Evolutionary conservation across 176 grass and related monocot genomes (phyloP).

Genomic region (Avena sativa): DNA sequence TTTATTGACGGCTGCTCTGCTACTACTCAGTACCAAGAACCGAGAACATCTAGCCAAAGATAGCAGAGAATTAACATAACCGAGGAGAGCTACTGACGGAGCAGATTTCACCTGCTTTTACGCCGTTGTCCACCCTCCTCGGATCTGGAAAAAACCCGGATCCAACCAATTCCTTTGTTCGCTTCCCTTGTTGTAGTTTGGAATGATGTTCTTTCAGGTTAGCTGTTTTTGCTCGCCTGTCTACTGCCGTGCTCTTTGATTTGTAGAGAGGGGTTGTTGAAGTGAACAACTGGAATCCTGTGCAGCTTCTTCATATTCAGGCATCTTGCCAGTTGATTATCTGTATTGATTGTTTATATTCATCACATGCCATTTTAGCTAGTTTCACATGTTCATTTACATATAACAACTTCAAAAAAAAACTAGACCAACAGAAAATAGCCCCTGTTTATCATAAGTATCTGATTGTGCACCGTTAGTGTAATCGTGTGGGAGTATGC

Average conservation of each 20-base stretch:
- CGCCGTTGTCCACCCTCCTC: neutral
- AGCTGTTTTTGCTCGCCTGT: neutral
- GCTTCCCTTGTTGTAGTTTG: neutral
- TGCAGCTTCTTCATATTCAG: neutral
- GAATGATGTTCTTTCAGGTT: neutral
- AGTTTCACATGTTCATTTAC: neutral
- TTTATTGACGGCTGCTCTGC: constrained; percentile 7
- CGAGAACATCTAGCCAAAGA: neutral
- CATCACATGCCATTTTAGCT: neutral
- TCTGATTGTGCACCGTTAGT: no score
- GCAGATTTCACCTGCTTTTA: neutral
- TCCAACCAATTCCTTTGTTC: constrained; percentile 16
- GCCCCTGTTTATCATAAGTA: no score
- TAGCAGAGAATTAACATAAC: constrained; percentile 23
- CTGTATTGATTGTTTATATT: neutral
- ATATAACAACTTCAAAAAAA: no score
- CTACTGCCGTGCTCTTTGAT: neutral
- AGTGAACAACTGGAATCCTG: neutral
- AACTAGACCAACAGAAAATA: no score
- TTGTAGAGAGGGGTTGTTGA: neutral
- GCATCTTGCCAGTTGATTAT: neutral
- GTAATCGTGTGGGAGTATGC: no score
- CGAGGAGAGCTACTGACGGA: neutral
- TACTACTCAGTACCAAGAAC: neutral
- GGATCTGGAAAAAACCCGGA: neutral